These are phyloP conservation scores for Pyrus hybrid DNA, from an alignment of 331 rosid genomes.

Conservation along the genomic window DNA sequence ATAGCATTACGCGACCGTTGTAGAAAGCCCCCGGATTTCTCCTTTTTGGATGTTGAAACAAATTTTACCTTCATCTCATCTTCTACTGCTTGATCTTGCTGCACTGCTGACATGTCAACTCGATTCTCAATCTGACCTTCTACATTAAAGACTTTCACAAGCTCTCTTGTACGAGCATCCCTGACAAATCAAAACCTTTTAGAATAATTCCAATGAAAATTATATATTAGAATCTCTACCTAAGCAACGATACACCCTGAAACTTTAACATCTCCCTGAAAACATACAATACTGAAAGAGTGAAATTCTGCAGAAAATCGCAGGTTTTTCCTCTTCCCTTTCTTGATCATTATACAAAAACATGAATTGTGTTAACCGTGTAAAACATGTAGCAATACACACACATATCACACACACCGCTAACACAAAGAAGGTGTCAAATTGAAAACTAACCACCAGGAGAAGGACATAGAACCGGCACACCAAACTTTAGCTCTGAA, in stretches of 20 bases:
- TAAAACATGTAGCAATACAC: background rate
- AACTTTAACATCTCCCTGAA: no score
- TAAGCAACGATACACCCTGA: background rate
- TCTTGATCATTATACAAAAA: background rate
- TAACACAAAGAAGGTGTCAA: background rate
- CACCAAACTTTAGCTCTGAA: conserved; percentile 82
- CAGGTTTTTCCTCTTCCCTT: background rate
- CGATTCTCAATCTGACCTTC: conserved; percentile 92
- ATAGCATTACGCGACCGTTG: conserved; percentile 91
- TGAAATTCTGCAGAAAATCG: no score
- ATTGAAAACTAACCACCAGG: conserved; percentile 54
- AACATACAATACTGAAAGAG: no score
- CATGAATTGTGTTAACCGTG: background rate
- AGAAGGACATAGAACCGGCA: conserved; percentile 63
- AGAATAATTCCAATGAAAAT: background rate
- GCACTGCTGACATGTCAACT: conserved; percentile 65
- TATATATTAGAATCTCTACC: background rate
- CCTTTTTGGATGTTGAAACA: conserved; percentile 70
- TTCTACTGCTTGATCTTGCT: conserved; percentile 75
- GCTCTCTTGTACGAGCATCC: conserved; percentile 94
- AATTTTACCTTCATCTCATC: conserved; percentile 81
- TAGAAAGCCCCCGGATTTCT: conserved; percentile 78
- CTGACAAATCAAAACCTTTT: conserved; percentile 19
- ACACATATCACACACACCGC: background rate
- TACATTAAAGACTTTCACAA: conserved; percentile 75